Conservation (phyloP, 177 flowering plant genomes). For the Vitis hybrid region DNA sequence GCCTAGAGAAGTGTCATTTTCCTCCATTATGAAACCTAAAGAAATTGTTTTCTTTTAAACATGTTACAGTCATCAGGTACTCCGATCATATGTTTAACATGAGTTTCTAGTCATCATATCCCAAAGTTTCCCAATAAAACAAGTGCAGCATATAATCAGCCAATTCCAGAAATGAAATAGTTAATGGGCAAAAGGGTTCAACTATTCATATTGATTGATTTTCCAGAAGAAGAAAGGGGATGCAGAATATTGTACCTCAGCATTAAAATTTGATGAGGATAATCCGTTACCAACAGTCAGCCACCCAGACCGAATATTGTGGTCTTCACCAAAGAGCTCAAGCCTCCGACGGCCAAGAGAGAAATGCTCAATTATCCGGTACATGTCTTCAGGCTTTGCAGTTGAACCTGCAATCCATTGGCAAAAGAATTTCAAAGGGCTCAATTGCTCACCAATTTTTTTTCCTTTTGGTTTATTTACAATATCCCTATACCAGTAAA, state of each 20-base stretch:
- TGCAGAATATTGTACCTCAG: conserved; percentile 52
- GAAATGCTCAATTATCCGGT: conserved; percentile 93
- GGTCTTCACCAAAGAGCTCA: conserved; percentile 98
- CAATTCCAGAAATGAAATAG: background rate
- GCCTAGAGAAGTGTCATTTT: too few species aligned
- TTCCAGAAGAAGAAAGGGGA: background rate
- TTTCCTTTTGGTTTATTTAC: too few species aligned
- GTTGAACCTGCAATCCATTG: conserved; percentile 72
- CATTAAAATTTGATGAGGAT: conserved; percentile 83
- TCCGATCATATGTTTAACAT: too few species aligned
- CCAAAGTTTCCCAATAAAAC: too few species aligned
- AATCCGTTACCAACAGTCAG: conserved; percentile 90
- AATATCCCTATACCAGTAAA: too few species aligned
- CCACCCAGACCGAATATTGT: conserved; percentile 97
- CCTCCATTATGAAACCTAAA: too few species aligned
- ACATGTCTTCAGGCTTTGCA: conserved; percentile 93
- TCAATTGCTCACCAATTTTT: background rate
- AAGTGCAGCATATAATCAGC: background rate
- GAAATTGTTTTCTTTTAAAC: too few species aligned
- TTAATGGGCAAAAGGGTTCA: background rate
- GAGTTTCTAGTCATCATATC: too few species aligned
- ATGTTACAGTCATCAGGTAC: too few species aligned
- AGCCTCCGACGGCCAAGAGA: conserved; percentile 93
- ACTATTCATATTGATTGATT: background rate
- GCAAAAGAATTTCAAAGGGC: conserved; percentile 3